A percentile compares a stretch with the other conserved stretches of the same genome.
phyloP scores from a whole-genome alignment of 495 filamentous ascomycete species.

The Copromyces sp. region DNA sequence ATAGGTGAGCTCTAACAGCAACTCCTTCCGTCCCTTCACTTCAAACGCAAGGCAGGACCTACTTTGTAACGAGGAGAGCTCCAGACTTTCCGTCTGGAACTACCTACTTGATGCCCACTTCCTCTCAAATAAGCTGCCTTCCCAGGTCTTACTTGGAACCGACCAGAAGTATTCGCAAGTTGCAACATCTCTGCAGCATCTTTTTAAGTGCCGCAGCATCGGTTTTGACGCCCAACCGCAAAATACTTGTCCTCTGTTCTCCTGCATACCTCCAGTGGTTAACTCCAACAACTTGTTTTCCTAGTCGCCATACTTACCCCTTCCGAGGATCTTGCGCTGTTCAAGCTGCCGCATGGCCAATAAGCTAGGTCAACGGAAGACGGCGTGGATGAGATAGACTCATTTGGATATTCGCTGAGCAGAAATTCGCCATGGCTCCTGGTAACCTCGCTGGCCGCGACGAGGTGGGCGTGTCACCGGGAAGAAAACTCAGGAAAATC shows the following conservation, averaged over 20 bases:
- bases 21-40: neutral
- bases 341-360: neutral
- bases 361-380: neutral
- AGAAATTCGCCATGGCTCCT: neutral
- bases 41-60: neutral
- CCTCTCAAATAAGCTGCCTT: neutral
- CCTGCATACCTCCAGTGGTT: neutral
- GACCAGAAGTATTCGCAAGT: neutral
- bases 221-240: neutral
- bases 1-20: neutral
- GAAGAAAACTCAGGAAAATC: neutral
- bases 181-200: neutral
- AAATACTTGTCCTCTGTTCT: neutral
- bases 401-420: neutral
- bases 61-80: neutral
- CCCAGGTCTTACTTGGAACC: neutral
- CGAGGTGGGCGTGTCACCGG: neutral
- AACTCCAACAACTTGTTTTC: neutral
- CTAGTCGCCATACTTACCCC: neutral
- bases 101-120: neutral
- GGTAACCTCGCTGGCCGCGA: neutral
- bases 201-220: neutral
- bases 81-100: neutral
- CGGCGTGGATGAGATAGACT: neutral
- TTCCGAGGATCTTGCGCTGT: neutral